phyloP scores from a whole-genome alignment of 2,329 filamentous ascomycete genomes.

The Ascochyta koolunga region DNA sequence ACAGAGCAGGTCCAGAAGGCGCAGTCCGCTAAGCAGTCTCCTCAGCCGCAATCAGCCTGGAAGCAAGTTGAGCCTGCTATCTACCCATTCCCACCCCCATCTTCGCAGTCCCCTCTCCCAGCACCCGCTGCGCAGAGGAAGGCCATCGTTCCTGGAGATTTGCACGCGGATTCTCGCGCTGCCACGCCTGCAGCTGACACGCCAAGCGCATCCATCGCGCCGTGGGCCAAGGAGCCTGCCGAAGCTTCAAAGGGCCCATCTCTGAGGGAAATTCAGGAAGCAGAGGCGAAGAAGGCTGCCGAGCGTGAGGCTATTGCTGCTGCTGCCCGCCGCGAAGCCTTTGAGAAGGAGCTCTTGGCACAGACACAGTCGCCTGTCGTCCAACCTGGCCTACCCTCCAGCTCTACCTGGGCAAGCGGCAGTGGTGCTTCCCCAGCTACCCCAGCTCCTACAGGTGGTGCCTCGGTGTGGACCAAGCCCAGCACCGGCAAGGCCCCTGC shows the following conservation, averaged over 20 bases:
- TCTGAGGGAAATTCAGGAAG: conserved; percentile 94
- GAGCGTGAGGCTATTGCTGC: conserved; percentile 83
- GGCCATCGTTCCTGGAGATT: conserved; percentile 80
- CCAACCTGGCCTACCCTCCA: conserved; percentile 82
- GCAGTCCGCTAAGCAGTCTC: conserved; percentile 63
- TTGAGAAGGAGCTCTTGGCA: conserved; percentile 78
- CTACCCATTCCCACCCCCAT: conserved; percentile 76
- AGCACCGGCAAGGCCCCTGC: conserved; percentile 56
- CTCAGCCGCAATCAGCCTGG: conserved; percentile 62
- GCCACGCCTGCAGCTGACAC: conserved; percentile 74
- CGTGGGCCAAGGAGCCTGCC: conserved; percentile 87
- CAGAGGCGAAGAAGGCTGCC: conserved; percentile 90
- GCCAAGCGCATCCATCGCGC: conserved; percentile 76
- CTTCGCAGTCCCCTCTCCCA: conserved; percentile 80
- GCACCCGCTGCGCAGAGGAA: conserved; percentile 88
- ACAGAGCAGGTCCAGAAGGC: conserved; percentile 87
- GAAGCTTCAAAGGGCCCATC: conserved; percentile 83
- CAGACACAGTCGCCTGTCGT: conserved; percentile 64
- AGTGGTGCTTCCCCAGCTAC: conserved; percentile 69
- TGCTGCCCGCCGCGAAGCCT: conserved; percentile 74
- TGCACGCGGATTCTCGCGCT: conserved; percentile 72
- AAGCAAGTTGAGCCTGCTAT: conserved; percentile 71
- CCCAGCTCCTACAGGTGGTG: conserved; percentile 53
- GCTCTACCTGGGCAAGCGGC: conserved; percentile 82
- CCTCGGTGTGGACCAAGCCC: conserved; percentile 69